Base-by-base conservation (phyloP, 2,329 filamentous ascomycete species). In the Mycosphaerella arachidis region DNA sequence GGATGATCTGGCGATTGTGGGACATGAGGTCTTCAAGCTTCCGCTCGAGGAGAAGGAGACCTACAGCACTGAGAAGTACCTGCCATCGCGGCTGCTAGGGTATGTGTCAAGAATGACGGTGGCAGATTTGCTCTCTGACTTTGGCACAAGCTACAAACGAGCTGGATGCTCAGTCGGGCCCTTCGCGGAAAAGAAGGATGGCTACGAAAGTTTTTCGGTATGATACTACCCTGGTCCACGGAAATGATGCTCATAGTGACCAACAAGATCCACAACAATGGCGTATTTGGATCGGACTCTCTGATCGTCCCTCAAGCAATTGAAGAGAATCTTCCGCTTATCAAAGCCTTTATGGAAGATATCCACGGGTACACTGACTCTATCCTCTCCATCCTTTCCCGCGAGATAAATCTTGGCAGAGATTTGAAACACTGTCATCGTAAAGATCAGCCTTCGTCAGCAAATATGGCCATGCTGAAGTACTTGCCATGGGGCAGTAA, bases 381-480 rank as follows among this genome's bases (percentile, higher is more conserved):
- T 18, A 61, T 63, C 29, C 60, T 60, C 33, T 46, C 53, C 53
- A 55, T 59, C 43, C 58, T 65, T 12, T 63, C 63, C 10, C 29
- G 29, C 20, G 57, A 50, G 20, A 43, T 65, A 4, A 40, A 48
- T 27, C 55, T 60, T 7, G 30, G 37, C n/a, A 71, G 12, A 75
- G 81, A 40, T 82, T 80, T 70, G 80, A 82, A 71, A 78, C 79
- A 56, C 71, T 72, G 73, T 59, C 81, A 83, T 74, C 78, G 79
- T 66, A 81, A 82, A 71, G 76, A 81, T 63, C 75, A 75, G 6
- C 76, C 78, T 6, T 81, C 79, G 6, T 80, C 77, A 30, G 79
- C 73, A 53, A 81, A 80, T 33, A 71, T 83, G n/a, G 78, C 79
- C 63, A 80, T 83, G 79, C 81, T 82, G 77, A 80, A 81, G 74